A percentile compares a stretch with the other conserved stretches of the same genome.
Conservation (phyloP, 2,329 filamentous ascomycete genomes). For the Domatiomyces globalis region DNA sequence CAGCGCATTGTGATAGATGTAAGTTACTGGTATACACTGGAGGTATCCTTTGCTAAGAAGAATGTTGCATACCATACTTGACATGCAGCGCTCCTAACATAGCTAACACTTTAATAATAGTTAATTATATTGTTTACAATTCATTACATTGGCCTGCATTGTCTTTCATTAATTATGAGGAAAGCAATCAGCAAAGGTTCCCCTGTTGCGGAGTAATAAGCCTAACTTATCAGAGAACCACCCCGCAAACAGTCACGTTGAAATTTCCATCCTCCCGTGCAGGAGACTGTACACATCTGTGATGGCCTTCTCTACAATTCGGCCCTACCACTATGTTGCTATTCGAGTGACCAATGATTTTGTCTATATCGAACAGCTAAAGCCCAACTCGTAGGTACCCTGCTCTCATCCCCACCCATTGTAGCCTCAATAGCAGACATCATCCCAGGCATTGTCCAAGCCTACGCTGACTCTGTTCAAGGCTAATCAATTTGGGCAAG, state of each 20-base stretch:
- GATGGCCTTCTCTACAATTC: conserved; percentile 30
- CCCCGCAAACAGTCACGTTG: background rate
- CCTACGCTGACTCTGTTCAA: conserved; percentile 29
- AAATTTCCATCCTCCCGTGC: background rate
- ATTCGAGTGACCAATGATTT: conserved; percentile 45
- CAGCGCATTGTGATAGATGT: too few species aligned
- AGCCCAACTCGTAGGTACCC: conserved; percentile 49
- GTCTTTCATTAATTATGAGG: too few species aligned
- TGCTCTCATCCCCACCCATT: conserved; percentile 8
- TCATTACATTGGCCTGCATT: too few species aligned
- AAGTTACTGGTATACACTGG: too few species aligned
- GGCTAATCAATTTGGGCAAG: conserved; percentile 78
- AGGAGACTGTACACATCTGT: background rate
- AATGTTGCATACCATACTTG: too few species aligned
- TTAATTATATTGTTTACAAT: too few species aligned
- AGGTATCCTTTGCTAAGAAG: too few species aligned
- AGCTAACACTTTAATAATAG: too few species aligned
- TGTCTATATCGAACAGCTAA: conserved; percentile 43
- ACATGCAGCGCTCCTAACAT: too few species aligned
- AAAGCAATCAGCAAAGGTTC: too few species aligned
- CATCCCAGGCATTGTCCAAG: conserved; percentile 11
- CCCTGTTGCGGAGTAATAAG: too few species aligned
- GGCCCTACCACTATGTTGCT: conserved; percentile 38
- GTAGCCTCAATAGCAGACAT: conserved; percentile 14
- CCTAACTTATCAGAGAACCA: too few species aligned